Base-by-base conservation (phyloP, 2,329 filamentous ascomycete genomes). In the Pseudogymnoascus sp. region DNA sequence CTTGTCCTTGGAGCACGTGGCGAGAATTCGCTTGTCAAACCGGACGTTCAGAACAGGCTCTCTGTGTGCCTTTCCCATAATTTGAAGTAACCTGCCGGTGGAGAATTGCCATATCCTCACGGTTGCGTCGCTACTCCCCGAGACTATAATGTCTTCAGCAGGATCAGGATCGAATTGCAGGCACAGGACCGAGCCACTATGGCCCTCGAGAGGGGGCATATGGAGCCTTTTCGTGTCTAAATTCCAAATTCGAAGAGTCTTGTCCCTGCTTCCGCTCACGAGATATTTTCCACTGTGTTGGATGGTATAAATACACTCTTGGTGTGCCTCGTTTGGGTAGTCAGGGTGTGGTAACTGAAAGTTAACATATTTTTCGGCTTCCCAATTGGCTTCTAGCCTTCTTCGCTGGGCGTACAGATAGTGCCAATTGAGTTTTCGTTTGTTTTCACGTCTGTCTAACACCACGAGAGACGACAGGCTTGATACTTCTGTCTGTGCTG, bases 1-100 rank as follows among this genome's bases (percentile, higher is more conserved):
- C 74, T 92, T 95, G 74, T 99, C 94, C 74, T 99, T 99, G 58
- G 93, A 97, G 71, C 94, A 97, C 0, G 94, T 99, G 10, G 97
- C 91, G 3, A 99, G 81, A 65, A 95, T 95, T 7, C 91, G 85
- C 67, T 91, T 88, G 71, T 97, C 92, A 68, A 97, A 99, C 65
- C 90, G 85, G 62, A 99, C 85, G 71, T 97, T 97, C 13, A 99
- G 79, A 0, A 99, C 92, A 0, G 93, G 96, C 74, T 99, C 94
- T 31, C 81, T 79, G 72, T 99, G 94, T 0, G 93, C 93, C 48
- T 84, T 81, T 1, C 80, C 80, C 33, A 97, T 84, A 63, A 86
- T 86, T 70, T 92, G 89, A 10, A 97, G 75, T 36, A 91, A 83
- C 70, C 92, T 80, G 3, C 94, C 94, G 0, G 92, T 97, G 0